Conservation (phyloP, 208 protist genomes). For the Naegleria fowleri region DNA sequence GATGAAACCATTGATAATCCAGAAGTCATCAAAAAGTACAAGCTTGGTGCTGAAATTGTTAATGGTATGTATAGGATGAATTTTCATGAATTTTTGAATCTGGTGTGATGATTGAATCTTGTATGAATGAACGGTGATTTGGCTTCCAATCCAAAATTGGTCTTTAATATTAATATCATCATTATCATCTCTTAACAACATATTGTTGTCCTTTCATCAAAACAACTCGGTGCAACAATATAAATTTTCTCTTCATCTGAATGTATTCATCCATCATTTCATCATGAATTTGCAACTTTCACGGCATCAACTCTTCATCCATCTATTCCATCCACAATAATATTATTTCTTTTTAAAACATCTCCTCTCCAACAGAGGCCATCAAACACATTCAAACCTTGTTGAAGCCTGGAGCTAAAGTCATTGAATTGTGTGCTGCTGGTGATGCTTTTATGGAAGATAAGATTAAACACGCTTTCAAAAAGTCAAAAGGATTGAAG, state of each 20-base stretch:
- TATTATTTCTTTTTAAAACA: no score
- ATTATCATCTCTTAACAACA: no score
- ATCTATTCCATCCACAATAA: no score
- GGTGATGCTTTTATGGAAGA: slow-evolving; percentile 13
- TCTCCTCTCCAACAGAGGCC: not conserved
- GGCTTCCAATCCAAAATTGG: no score
- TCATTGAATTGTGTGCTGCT: not conserved
- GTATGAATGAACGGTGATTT: not conserved
- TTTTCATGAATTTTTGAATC: not conserved
- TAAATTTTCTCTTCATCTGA: no score
- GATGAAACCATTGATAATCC: slow-evolving; percentile 85
- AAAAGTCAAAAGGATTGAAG: slow-evolving; percentile 65
- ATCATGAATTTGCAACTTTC: no score
- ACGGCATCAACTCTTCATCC: no score
- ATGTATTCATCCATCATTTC: no score
- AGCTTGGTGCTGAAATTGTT: slow-evolving; percentile 85
- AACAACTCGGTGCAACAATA: no score
- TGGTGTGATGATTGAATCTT: not conserved
- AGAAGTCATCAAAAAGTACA: slow-evolving; percentile 92
- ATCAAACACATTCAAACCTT: not conserved
- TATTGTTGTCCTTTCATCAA: no score
- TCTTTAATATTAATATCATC: no score
- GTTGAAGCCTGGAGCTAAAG: not conserved
- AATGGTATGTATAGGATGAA: slow-evolving; percentile 58
- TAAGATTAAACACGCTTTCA: not conserved